A percentile compares a stretch with the other conserved stretches of the same genome.
phyloP scores from a whole-genome alignment of 768 basidiomycete species.

The Boletus bicolor region DNA sequence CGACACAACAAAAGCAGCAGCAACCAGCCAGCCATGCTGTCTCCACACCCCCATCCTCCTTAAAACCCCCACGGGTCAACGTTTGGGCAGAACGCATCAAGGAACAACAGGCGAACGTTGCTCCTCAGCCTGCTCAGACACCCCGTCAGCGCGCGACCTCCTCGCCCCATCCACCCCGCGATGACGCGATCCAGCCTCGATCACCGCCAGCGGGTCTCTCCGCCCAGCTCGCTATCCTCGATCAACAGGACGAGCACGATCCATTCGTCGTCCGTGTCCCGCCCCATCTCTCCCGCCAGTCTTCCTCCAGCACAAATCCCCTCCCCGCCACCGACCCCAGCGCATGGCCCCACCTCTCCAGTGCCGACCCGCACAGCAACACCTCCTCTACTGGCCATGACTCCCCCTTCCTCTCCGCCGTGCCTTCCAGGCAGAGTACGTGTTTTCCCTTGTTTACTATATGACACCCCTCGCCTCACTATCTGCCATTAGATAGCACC shows the following conservation, averaged over 20 bases:
- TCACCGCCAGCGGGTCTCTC: slow-evolving; percentile 18
- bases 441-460: slow-evolving; percentile 21
- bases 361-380: slow-evolving; percentile 22
- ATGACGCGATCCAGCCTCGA: slow-evolving; percentile 19
- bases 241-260: slow-evolving; percentile 35
- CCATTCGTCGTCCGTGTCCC: slow-evolving; percentile 44
- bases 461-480: slow-evolving; percentile 6
- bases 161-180: slow-evolving; percentile 10
- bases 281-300: slow-evolving; percentile 31
- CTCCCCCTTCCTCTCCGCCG: slow-evolving; percentile 27
- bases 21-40: neutral
- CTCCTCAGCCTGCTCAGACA: slow-evolving; percentile 16
- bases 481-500: slow-evolving; percentile 21
- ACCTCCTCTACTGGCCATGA: slow-evolving; percentile 38
- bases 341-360: slow-evolving; percentile 21
- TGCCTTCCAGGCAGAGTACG: slow-evolving; percentile 37
- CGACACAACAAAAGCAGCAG: neutral
- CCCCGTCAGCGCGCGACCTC: slow-evolving; percentile 11
- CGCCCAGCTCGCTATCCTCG: slow-evolving; percentile 20
- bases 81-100: slow-evolving; percentile 43
- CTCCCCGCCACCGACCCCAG: slow-evolving; percentile 17
- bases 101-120: slow-evolving; percentile 35
- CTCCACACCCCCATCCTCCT: neutral
- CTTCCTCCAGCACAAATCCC: slow-evolving; percentile 25
- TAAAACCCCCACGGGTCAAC: slow-evolving; percentile 32